These are phyloP conservation scores for Citrus inodora DNA, from an alignment of 345 rosid genomes.

Conservation along the genomic window DNA sequence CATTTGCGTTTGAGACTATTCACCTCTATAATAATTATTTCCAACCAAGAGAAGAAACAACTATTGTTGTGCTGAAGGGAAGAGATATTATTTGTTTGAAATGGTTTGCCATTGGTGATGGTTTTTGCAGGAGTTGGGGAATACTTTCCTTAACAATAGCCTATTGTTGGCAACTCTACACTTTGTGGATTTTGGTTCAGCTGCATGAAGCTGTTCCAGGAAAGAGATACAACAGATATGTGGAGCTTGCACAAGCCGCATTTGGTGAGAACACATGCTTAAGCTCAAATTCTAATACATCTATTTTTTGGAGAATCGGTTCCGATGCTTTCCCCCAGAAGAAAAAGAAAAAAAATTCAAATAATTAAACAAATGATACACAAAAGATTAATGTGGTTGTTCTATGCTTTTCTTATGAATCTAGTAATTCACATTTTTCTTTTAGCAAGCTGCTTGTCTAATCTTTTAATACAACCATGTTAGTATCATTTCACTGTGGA, in stretches of 20 bases:
- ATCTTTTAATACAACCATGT: not conserved
- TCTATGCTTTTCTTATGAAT: not conserved
- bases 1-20: not conserved
- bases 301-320: not conserved
- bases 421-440: not conserved
- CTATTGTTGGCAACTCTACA: slow-evolving; percentile 91
- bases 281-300: not conserved
- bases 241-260: slow-evolving; percentile 97
- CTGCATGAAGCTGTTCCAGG: slow-evolving; percentile 97
- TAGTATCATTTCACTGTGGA: not conserved
- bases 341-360: not conserved
- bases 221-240: slow-evolving; percentile 91
- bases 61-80: not conserved
- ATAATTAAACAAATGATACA: not conserved
- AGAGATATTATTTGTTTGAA: not conserved
- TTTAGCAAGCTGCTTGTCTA: not conserved
- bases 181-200: slow-evolving; percentile 90
- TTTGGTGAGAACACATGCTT: slow-evolving; percentile 53
- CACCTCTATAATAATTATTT: not conserved
- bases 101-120: slow-evolving; percentile 1
- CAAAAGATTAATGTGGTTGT: not conserved
- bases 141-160: slow-evolving; percentile 82
- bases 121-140: slow-evolving; percentile 86
- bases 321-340: too few relatives aligned
- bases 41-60: not conserved